phyloP scores from a whole-genome alignment of 208 protist genomes.

The Sergeia podlipaevii region DNA sequence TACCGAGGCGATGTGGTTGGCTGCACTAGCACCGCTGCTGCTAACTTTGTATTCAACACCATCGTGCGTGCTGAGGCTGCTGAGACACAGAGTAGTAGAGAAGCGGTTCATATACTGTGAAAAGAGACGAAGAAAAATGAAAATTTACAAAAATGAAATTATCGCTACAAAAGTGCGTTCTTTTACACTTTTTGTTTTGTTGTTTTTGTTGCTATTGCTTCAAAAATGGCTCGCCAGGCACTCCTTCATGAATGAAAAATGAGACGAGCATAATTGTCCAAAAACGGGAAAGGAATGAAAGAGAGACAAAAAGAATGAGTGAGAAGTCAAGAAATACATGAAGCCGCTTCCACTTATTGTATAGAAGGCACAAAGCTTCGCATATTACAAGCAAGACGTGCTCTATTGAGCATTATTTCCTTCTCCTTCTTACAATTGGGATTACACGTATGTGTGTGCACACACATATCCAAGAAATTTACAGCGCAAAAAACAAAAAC shows the following conservation, averaged over 20 bases:
- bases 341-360: too few species aligned
- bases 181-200: too few species aligned
- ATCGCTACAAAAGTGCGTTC: too few species aligned
- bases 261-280: background rate
- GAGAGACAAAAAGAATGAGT: conserved; percentile 8
- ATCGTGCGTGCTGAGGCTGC: conserved; percentile 20
- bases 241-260: conserved; percentile 2
- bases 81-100: conserved; percentile 38
- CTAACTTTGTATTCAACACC: conserved; percentile 9
- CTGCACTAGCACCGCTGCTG: background rate
- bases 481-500: too few species aligned
- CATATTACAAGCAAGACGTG: too few species aligned
- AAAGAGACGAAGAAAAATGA: background rate
- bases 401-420: too few species aligned
- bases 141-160: background rate
- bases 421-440: too few species aligned
- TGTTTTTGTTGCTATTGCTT: too few species aligned
- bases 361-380: too few species aligned
- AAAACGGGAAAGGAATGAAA: background rate
- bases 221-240: too few species aligned
- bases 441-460: too few species aligned
- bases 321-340: background rate
- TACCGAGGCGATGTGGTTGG: conserved; percentile 19
- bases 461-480: too few species aligned
- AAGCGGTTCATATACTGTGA: conserved; percentile 47